Percentiles rank a stretch among this genome's conserved stretches.
These are phyloP conservation scores for Xerocomus nothofagi DNA, from an alignment of 1,284 basidiomycete genomes.

Conservation along the genomic window DNA sequence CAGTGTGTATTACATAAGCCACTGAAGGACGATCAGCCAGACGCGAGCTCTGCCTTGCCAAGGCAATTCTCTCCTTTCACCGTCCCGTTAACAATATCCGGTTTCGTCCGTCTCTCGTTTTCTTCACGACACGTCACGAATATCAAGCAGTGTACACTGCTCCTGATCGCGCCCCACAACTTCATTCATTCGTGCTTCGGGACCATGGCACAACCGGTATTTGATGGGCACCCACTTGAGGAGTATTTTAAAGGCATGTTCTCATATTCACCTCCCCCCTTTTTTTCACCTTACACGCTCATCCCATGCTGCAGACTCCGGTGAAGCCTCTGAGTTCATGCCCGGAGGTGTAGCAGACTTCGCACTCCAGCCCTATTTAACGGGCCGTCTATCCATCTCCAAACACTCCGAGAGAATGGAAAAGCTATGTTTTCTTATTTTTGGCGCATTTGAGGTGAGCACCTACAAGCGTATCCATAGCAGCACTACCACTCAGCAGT, in stretches of 20 bases:
- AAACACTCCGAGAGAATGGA: slow-evolving; percentile 30
- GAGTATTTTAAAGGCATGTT: slow-evolving; percentile 67
- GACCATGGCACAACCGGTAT: slow-evolving; percentile 73
- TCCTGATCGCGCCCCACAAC: slow-evolving; percentile 5
- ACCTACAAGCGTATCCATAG: slow-evolving; percentile 8
- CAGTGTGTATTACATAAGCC: slow-evolving; percentile 1
- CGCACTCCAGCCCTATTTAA: slow-evolving; percentile 20
- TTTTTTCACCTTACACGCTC: slow-evolving; percentile 17
- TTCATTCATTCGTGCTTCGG: not conserved
- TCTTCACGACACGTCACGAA: slow-evolving; percentile 25
- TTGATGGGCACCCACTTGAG: slow-evolving; percentile 74
- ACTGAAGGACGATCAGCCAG: not conserved
- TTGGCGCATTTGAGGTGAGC: slow-evolving; percentile 29
- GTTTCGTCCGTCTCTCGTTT: slow-evolving; percentile 7
- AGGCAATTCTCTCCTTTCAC: slow-evolving; percentile 20
- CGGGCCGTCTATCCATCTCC: slow-evolving; percentile 9
- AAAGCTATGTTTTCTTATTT: slow-evolving; percentile 27
- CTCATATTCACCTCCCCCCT: not conserved
- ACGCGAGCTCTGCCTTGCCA: not conserved
- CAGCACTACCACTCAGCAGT: slow-evolving; percentile 11
- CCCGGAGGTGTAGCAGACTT: slow-evolving; percentile 36
- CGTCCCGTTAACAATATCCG: slow-evolving; percentile 24
- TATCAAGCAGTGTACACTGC: slow-evolving; percentile 27
- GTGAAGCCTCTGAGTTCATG: slow-evolving; percentile 49
- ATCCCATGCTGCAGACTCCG: slow-evolving; percentile 46